A percentile compares a stretch with the other conserved stretches of the same genome.
Conservation (phyloP, 345 rosid genomes). For the Linum lewisii region DNA sequence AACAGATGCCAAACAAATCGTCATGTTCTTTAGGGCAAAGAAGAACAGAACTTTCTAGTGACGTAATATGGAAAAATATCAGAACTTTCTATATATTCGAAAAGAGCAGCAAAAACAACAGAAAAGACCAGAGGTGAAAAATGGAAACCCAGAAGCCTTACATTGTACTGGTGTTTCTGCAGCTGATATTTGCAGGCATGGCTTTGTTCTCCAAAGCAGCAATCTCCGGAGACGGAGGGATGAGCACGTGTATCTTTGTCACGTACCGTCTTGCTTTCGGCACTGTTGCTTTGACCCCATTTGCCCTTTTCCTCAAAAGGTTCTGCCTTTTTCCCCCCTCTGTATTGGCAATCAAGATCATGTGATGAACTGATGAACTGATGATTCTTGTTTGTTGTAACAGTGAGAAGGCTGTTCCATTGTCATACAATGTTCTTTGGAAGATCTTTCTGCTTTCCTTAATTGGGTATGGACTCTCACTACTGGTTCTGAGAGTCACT, state of each 20-base stretch:
- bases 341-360: background rate
- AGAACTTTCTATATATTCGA: no score
- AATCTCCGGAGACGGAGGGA: slow-evolving; percentile 41
- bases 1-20: no score
- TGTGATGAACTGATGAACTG: background rate
- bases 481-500: no score
- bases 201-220: slow-evolving; percentile 73
- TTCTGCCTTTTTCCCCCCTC: slow-evolving; percentile 11
- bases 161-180: slow-evolving; percentile 53
- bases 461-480: slow-evolving; percentile 30
- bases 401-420: slow-evolving; percentile 36
- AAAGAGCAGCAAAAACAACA: background rate
- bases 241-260: slow-evolving; percentile 72
- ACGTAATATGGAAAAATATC: no score
- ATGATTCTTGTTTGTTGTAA: background rate
- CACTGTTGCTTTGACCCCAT: slow-evolving; percentile 48
- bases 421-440: slow-evolving; percentile 30
- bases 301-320: slow-evolving; percentile 81
- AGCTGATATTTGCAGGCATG: slow-evolving; percentile 68
- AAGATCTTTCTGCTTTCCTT: slow-evolving; percentile 47
- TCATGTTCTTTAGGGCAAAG: no score
- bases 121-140: background rate
- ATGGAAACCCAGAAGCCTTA: slow-evolving; percentile 39
- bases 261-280: slow-evolving; percentile 79
- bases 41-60: no score